Evolutionary conservation across 768 basidiomycete species (phyloP).

Genomic region (Cystobasidium ongulense): DNA sequence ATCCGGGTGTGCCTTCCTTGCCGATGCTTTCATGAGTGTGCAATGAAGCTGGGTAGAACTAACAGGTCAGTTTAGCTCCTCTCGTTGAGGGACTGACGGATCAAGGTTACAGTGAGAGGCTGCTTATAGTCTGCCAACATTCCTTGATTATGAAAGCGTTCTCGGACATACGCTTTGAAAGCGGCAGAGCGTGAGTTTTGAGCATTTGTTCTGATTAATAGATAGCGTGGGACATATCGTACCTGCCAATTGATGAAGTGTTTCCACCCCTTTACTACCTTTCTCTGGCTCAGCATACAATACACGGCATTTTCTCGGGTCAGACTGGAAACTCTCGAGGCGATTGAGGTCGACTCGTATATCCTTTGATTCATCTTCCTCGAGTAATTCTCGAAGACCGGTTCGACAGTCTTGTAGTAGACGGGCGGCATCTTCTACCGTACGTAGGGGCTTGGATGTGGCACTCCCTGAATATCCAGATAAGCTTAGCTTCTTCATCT

Average conservation of each 20-base stretch:
- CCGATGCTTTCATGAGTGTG: slow-evolving; percentile 25
- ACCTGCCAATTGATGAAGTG: background rate
- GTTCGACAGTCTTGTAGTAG: background rate
- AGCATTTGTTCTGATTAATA: background rate
- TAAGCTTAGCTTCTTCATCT: background rate
- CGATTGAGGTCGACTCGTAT: background rate
- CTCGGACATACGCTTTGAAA: background rate
- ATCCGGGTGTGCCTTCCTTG: background rate
- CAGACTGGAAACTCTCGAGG: slow-evolving; percentile 6
- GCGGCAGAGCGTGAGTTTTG: background rate
- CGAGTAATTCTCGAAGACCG: background rate
- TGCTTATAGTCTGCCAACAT: slow-evolving; percentile 11
- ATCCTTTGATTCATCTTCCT: background rate
- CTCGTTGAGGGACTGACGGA: background rate
- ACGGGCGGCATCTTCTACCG: background rate
- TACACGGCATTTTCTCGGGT: slow-evolving; percentile 12
- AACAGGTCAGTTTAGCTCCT: background rate
- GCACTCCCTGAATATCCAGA: too few relatives aligned
- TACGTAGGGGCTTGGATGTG: background rate
- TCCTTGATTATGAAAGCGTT: slow-evolving; percentile 1
- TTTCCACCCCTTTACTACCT: background rate
- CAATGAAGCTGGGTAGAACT: background rate
- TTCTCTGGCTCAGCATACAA: slow-evolving; percentile 24
- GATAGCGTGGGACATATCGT: background rate
- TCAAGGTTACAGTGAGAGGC: background rate